Evolutionary conservation across 495 filamentous ascomycete genomes (phyloP).

Genomic region (Aspergillus cristatus): DNA sequence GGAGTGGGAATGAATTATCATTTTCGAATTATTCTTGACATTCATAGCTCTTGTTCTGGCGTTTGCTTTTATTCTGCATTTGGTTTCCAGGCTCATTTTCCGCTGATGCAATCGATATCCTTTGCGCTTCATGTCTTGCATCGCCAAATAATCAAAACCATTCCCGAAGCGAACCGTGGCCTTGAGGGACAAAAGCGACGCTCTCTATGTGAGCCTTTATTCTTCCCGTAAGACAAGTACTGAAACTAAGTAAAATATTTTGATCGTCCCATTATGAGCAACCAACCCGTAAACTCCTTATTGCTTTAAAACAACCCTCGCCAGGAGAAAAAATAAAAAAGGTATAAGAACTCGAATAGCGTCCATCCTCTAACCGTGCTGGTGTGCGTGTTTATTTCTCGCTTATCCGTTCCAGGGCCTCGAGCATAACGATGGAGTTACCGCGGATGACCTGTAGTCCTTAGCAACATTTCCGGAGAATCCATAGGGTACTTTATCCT

Average conservation of each 20-base stretch:
- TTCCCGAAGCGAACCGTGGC: too few relatives aligned
- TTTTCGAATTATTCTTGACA: slow-evolving; percentile 6
- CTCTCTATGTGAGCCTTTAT: slow-evolving; percentile 5
- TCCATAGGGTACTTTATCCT: slow-evolving; percentile 11
- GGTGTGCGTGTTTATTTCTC: slow-evolving; percentile 30
- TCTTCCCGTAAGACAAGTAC: slow-evolving; percentile 17
- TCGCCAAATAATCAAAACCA: too few relatives aligned
- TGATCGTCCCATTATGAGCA: slow-evolving; percentile 31
- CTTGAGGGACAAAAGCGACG: too few relatives aligned
- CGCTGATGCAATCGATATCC: slow-evolving; percentile 4
- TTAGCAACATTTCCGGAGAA: neutral
- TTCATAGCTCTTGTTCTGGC: slow-evolving; percentile 3
- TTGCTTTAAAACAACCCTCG: slow-evolving; percentile 21
- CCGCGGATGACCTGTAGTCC: slow-evolving; percentile 63
- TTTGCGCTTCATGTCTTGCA: slow-evolving; percentile 9
- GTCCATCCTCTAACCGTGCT: slow-evolving; percentile 2
- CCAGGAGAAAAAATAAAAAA: slow-evolving; percentile 15
- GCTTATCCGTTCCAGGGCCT: slow-evolving; percentile 58
- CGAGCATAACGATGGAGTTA: slow-evolving; percentile 93
- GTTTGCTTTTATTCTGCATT: slow-evolving; percentile 1
- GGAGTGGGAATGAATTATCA: slow-evolving; percentile 9
- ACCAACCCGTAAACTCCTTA: slow-evolving; percentile 34
- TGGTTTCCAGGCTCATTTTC: slow-evolving; percentile 2
- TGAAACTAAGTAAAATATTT: slow-evolving; percentile 23
- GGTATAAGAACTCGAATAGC: slow-evolving; percentile 11